These are phyloP conservation scores for Suillus ampliporus DNA, from an alignment of 768 basidiomycete genomes.

Conservation along the genomic window DNA sequence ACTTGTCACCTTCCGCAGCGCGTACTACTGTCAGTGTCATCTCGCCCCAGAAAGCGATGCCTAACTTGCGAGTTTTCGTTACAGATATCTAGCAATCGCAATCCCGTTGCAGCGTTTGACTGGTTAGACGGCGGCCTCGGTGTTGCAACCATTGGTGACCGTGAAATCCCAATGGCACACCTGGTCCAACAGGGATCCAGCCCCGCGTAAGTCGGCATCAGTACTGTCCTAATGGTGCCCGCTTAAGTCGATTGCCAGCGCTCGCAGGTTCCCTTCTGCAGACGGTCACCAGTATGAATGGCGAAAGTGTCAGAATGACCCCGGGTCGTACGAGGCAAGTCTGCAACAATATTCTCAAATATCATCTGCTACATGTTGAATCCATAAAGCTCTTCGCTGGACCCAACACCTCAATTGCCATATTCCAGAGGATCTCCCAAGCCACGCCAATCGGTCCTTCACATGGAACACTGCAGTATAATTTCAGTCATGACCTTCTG, in stretches of 20 bases:
- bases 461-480: constrained; percentile 67
- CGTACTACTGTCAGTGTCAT: constrained; percentile 33
- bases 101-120: constrained; percentile 58
- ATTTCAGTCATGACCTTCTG: constrained; percentile 63
- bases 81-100: constrained; percentile 49
- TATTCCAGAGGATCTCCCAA: constrained; percentile 58
- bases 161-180: constrained; percentile 64
- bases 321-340: constrained; percentile 67
- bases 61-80: constrained; percentile 46
- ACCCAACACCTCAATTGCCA: constrained; percentile 57
- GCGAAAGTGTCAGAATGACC: constrained; percentile 55
- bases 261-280: constrained; percentile 61
- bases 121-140: constrained; percentile 44
- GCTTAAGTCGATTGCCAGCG: constrained; percentile 44
- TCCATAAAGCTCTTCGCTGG: constrained; percentile 40
- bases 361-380: constrained; percentile 5
- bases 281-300: constrained; percentile 71
- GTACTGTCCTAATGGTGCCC: constrained; percentile 17
- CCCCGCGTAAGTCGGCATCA: constrained; percentile 48
- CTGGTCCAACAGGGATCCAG: constrained; percentile 60
- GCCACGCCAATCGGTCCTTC: constrained; percentile 65
- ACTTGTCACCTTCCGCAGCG: constrained; percentile 23
- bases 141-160: constrained; percentile 55
- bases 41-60: constrained; percentile 36
- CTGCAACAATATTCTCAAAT: background rate